Evolutionary conservation across 805 yeast species (phyloP), one percentile per base, ranked within the genome.

Genomic region (Candida qinlingensis): DNA sequence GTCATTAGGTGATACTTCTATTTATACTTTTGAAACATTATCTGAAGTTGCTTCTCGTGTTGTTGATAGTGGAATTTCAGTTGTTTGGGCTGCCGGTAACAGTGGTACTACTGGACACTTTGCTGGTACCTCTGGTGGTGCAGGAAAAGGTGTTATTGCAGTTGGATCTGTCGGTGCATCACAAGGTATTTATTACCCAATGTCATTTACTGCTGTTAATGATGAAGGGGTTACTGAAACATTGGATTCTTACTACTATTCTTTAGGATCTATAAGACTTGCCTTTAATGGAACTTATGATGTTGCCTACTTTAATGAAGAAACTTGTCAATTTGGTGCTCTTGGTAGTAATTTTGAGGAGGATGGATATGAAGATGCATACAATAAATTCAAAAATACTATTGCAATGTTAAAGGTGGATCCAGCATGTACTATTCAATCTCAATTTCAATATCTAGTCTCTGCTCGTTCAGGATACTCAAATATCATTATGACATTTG

Each of bases 81-180:
- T 52, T 19, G 26, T 54, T 39, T 54, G 44, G 28, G 46, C 55
- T 33, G 57, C 57, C 38, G 57, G 57, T 47, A 52, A 54, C 39
- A 30, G 48, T 44, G 57, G 53, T 48, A 40, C 37, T 1, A 10
- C 30, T 3, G 56, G 56, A 34, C 46, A 52, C 7, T 53, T 41
- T 45, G 38, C 13, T 10, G 55, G 53, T 34, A 45, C 54, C 8
- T 34, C 28, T 25, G 57, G 57, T 51, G 57, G 46, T 39, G 42
- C 55, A 4, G 51, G 50, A 30, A 30, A 38, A 4, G 52, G 46
- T 41, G 54, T 44, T 19, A 9, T 54, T 3, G 47, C 57, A 26
- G 39, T 54, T 42, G 57, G 48, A 29, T 44, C 57, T 8, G 33
- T 46, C 10, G 49, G 48, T 37, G 50, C 55, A 13, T 41, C 47